phyloP scores from a whole-genome alignment of 2,329 filamentous ascomycete genomes.

The Xylaria sp. region DNA sequence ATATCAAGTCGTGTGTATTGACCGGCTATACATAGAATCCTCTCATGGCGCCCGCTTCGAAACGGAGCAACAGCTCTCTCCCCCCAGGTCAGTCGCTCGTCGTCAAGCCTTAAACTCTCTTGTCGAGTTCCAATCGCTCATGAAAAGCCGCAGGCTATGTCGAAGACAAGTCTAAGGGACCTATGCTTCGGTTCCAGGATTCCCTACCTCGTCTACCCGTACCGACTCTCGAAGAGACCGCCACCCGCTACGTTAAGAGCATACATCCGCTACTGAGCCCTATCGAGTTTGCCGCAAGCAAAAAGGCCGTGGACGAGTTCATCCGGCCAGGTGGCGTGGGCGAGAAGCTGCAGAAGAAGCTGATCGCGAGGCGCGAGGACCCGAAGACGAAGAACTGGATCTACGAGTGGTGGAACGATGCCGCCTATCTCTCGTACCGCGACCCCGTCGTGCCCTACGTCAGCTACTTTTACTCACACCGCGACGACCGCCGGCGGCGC shows the following conservation, averaged over 20 bases:
- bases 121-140: slow-evolving; percentile 14
- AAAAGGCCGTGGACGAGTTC: slow-evolving; percentile 88
- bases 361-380: slow-evolving; percentile 81
- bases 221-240: slow-evolving; percentile 84
- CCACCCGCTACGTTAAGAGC: slow-evolving; percentile 81
- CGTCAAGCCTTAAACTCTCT: slow-evolving; percentile 19
- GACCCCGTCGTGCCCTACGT: slow-evolving; percentile 98
- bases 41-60: slow-evolving; percentile 64
- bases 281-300: slow-evolving; percentile 76
- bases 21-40: slow-evolving; percentile 45
- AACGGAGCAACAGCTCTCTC: slow-evolving; percentile 68
- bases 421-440: slow-evolving; percentile 90
- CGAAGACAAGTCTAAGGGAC: slow-evolving; percentile 81
- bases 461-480: slow-evolving; percentile 99
- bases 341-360: slow-evolving; percentile 85
- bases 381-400: slow-evolving; percentile 93
- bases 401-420: slow-evolving; percentile 97
- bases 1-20: slow-evolving; percentile 34
- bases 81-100: slow-evolving; percentile 57
- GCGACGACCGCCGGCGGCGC: slow-evolving; percentile 87
- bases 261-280: slow-evolving; percentile 78
- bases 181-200: slow-evolving; percentile 86
- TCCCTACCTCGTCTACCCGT: slow-evolving; percentile 84
- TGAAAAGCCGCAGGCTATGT: slow-evolving; percentile 70
- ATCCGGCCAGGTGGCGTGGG: slow-evolving; percentile 87